A percentile compares a stretch with the other conserved stretches of the same genome.
These are phyloP conservation scores for Teratosphaeria viscida DNA, from an alignment of 2,329 filamentous ascomycete species.

Conservation along the genomic window DNA sequence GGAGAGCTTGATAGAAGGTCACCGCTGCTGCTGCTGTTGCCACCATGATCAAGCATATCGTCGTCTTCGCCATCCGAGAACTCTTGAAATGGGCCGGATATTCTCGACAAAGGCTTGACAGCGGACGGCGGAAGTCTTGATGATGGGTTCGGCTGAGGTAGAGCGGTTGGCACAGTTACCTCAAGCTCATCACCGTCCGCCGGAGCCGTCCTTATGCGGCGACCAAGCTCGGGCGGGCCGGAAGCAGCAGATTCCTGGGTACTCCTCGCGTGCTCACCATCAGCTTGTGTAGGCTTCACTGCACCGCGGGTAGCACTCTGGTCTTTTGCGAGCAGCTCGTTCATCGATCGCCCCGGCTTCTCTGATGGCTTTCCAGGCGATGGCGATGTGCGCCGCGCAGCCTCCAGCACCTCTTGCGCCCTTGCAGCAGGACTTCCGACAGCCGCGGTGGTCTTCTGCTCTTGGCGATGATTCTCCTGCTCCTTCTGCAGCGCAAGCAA, in stretches of 20 bases:
- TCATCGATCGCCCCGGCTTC: background rate
- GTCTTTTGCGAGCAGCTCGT: background rate
- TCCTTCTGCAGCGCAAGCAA: constrained; percentile 53
- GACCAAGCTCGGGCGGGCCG: background rate
- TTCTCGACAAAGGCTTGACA: background rate
- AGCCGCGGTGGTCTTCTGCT: constrained; percentile 15
- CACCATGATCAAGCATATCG: too few relatives aligned
- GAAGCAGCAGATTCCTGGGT: background rate
- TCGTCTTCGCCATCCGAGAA: background rate
- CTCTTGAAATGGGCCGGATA: background rate
- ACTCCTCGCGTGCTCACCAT: background rate
- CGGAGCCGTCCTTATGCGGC: background rate
- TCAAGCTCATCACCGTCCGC: background rate
- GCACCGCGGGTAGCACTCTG: background rate
- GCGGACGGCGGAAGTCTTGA: background rate
- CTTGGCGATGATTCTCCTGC: constrained; percentile 40
- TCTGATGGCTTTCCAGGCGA: background rate
- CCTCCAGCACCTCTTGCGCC: background rate
- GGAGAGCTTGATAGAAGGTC: too few relatives aligned
- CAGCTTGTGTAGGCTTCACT: background rate
- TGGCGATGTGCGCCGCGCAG: background rate
- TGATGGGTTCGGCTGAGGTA: background rate
- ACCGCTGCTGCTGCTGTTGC: too few relatives aligned
- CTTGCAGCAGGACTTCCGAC: background rate
- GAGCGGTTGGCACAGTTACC: background rate